Evolutionary conservation across 1,139 yeast genomes (phyloP).

Genomic region (Schizosaccharomyces versatilis): DNA sequence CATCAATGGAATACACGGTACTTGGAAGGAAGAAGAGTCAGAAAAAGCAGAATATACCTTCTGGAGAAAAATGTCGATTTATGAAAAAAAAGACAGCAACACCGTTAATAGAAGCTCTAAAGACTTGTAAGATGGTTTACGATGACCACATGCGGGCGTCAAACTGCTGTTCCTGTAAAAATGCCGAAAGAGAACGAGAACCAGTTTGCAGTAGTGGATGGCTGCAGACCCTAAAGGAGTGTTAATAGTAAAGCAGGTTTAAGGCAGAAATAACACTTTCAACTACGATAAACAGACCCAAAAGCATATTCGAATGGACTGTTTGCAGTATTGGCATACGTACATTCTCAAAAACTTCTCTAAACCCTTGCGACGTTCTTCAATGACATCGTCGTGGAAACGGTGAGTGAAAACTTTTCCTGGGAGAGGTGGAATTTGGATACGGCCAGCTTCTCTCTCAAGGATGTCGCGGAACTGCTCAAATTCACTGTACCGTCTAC

Average conservation of each 20-base stretch:
- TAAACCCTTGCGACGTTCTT: conserved; percentile 60
- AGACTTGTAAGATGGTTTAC: too few species aligned
- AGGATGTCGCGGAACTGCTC: conserved; percentile 55
- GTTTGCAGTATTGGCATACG: conserved; percentile 7
- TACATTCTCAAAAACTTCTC: conserved; percentile 49
- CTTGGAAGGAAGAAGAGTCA: too few species aligned
- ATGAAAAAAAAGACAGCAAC: too few species aligned
- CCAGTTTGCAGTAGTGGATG: conserved; percentile 89
- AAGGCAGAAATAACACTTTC: neutral
- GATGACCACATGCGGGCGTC: conserved; percentile 18
- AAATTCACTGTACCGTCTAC: conserved; percentile 80
- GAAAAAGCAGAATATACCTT: too few species aligned
- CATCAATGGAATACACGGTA: too few species aligned
- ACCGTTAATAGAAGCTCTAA: too few species aligned
- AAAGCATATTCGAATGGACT: neutral
- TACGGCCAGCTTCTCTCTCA: conserved; percentile 54
- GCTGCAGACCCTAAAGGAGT: conserved; percentile 40
- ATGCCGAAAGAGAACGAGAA: conserved; percentile 56
- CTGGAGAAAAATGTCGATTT: too few species aligned
- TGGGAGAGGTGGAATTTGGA: conserved; percentile 69
- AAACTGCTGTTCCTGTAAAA: conserved; percentile 77
- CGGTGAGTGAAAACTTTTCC: conserved; percentile 59
- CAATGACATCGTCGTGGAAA: conserved; percentile 67
- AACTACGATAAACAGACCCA: too few species aligned
- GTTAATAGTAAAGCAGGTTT: neutral